Evolutionary conservation across 2,329 filamentous ascomycete species (phyloP).

Genomic region (Chaetomium sp.): DNA sequence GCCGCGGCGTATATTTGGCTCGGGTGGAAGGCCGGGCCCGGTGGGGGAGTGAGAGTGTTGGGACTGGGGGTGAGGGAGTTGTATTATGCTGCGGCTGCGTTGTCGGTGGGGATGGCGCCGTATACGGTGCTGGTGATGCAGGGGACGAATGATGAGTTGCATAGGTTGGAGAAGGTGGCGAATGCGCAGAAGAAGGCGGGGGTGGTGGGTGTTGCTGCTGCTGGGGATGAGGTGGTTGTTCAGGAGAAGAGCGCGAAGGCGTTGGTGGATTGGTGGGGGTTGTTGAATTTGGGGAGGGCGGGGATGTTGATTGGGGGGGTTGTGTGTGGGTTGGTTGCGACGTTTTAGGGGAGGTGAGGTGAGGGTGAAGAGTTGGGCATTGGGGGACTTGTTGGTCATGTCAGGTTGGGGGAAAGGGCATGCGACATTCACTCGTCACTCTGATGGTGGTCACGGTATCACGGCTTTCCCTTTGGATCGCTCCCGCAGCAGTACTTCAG

Average conservation of each 20-base stretch:
- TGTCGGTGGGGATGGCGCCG: slow-evolving; percentile 42
- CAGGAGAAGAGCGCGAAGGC: slow-evolving; percentile 37
- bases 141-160: slow-evolving; percentile 43
- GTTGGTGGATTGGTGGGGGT: slow-evolving; percentile 50
- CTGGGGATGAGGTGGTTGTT: slow-evolving; percentile 19
- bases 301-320: slow-evolving; percentile 20
- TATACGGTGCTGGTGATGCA: slow-evolving; percentile 44
- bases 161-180: slow-evolving; percentile 33
- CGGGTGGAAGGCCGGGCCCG: slow-evolving; percentile 14
- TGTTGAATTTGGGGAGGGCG: slow-evolving; percentile 39
- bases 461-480: no score
- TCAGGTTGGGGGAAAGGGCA: neutral
- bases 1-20: slow-evolving; percentile 40
- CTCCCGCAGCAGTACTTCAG: no score
- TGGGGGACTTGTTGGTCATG: neutral
- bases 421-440: neutral
- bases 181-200: slow-evolving; percentile 28
- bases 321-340: slow-evolving; percentile 27
- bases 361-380: neutral
- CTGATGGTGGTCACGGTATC: no score
- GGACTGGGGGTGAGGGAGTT: neutral
- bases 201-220: slow-evolving; percentile 25
- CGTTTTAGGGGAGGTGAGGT: slow-evolving; percentile 14
- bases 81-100: slow-evolving; percentile 34
- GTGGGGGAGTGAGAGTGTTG: neutral